Evolutionary conservation across 345 rosid species (phyloP), one percentile per base, ranked within the genome.

Genomic region (Sonneratia caseolaris): DNA sequence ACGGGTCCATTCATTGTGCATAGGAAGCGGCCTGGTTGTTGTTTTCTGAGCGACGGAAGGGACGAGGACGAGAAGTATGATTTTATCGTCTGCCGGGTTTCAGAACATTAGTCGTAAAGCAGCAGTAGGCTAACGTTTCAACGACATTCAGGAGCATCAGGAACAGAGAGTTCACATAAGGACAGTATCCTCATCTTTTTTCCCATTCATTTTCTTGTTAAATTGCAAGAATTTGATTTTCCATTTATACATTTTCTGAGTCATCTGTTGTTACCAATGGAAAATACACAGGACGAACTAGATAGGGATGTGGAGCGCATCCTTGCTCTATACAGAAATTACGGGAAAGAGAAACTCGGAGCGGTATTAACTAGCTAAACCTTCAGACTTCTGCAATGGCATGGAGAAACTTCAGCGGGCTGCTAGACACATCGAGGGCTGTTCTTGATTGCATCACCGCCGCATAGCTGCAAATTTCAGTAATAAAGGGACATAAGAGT

Each of bases 61-160:
- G 93, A 91, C 68, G 88, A 79, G 80, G 98, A 91, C 77, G 91
- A 85, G 61, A 78, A 80, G 22, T 84, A 81, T 79, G 94, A 88
- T n/a, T 71, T 76, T 27, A 27, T 27, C 51, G 73, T 93, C 68
- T 91, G 98, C 69, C 97, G 32, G 32, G 32, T 27, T 0, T 27
- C 32, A 27, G 0, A 27, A 27, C 32, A 27, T 27, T 27, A 27
- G 32, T 27, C 32, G 32, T 0, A 27, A 27, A 27, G 32, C 32
- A 40, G 43, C 1, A 40, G 7, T 4, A 40, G 5, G 43, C 5
- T 40, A 40, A 40, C 9, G 43, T 40, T 8, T 40, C 43, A 40
- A 40, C 43, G 9, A 40, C 43, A 40, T 40, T 40, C 43, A 40
- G 43, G 5, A 40, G 43, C 13, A n/a, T 59, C 64, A 22, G 36